phyloP scores from a whole-genome alignment of 23 red algal species.

The Pyropia haitanensis region DNA sequence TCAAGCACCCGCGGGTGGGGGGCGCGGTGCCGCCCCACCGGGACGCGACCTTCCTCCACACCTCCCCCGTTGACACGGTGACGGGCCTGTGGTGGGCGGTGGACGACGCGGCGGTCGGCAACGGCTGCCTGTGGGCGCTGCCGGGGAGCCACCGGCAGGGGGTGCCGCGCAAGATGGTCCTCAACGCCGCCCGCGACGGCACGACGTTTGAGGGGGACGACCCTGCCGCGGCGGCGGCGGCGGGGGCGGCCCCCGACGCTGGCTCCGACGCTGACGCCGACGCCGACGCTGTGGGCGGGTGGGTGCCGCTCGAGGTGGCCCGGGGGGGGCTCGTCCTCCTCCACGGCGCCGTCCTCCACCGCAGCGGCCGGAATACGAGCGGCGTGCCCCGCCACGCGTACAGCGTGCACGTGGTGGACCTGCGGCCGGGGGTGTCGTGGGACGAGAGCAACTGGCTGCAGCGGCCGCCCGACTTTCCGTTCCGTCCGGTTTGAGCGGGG shows the following conservation, averaged over 20 bases:
- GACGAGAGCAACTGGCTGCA: slow-evolving; percentile 30
- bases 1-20: slow-evolving; percentile 66
- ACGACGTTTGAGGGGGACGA: slow-evolving; percentile 5
- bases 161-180: slow-evolving; percentile 8
- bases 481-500: slow-evolving; percentile 11
- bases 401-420: slow-evolving; percentile 42
- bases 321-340: slow-evolving; percentile 38
- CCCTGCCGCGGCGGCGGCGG: neutral
- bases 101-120: slow-evolving; percentile 34
- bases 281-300: slow-evolving; percentile 7
- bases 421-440: slow-evolving; percentile 14
- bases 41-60: slow-evolving; percentile 50
- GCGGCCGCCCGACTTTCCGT: slow-evolving; percentile 15
- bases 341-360: slow-evolving; percentile 54
- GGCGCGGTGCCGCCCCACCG: slow-evolving; percentile 52
- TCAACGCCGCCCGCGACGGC: neutral
- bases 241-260: neutral
- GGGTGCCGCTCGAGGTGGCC: slow-evolving; percentile 26
- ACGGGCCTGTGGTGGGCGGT: slow-evolving; percentile 81
- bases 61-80: slow-evolving; percentile 1
- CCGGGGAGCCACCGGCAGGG: slow-evolving; percentile 51
- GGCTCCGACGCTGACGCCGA: neutral
- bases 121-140: slow-evolving; percentile 79
- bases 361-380: slow-evolving; percentile 28
- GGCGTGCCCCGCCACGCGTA: slow-evolving; percentile 66